phyloP scores from a whole-genome alignment of 495 filamentous ascomycete species.

The Patellaria atrata region DNA sequence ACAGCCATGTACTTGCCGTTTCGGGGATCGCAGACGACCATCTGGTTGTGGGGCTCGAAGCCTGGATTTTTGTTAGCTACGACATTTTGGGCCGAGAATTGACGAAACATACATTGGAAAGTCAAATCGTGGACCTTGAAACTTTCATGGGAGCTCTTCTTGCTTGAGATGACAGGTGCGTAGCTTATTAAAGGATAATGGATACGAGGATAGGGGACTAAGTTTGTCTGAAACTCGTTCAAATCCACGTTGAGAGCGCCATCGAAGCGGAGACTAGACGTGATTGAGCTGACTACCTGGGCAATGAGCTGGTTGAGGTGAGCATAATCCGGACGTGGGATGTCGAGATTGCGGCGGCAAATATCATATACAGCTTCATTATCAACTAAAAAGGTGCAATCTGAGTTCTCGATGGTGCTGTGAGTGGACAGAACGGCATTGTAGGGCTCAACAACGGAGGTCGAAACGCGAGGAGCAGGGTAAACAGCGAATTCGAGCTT shows the following conservation, averaged over 20 bases:
- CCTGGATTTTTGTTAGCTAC: slow-evolving; percentile 19
- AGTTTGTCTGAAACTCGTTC: slow-evolving; percentile 90
- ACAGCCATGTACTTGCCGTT: slow-evolving; percentile 95
- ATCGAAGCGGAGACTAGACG: slow-evolving; percentile 78
- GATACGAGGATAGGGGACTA: slow-evolving; percentile 84
- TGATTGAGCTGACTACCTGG: slow-evolving; percentile 77
- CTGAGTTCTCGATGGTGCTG: slow-evolving; percentile 85
- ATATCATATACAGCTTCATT: slow-evolving; percentile 92
- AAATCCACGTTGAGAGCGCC: slow-evolving; percentile 84
- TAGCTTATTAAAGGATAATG: slow-evolving; percentile 87
- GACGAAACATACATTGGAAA: slow-evolving; percentile 59
- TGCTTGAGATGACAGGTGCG: slow-evolving; percentile 67
- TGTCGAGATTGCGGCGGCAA: slow-evolving; percentile 77
- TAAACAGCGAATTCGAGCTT: slow-evolving; percentile 90
- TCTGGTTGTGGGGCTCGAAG: slow-evolving; percentile 92
- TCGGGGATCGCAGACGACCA: slow-evolving; percentile 85
- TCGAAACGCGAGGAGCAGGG: slow-evolving; percentile 71
- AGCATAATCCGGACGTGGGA: slow-evolving; percentile 73
- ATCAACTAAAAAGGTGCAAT: slow-evolving; percentile 86
- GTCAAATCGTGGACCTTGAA: slow-evolving; percentile 82
- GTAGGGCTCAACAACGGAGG: slow-evolving; percentile 85
- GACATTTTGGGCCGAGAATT: background rate
- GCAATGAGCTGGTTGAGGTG: slow-evolving; percentile 84
- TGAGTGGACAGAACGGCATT: slow-evolving; percentile 84
- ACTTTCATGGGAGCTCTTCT: slow-evolving; percentile 78